A percentile compares a stretch with the other conserved stretches of the same genome.
Evolutionary conservation across 306 rosid genomes (phyloP).

Genomic region (Hippophae gyantsensis): DNA sequence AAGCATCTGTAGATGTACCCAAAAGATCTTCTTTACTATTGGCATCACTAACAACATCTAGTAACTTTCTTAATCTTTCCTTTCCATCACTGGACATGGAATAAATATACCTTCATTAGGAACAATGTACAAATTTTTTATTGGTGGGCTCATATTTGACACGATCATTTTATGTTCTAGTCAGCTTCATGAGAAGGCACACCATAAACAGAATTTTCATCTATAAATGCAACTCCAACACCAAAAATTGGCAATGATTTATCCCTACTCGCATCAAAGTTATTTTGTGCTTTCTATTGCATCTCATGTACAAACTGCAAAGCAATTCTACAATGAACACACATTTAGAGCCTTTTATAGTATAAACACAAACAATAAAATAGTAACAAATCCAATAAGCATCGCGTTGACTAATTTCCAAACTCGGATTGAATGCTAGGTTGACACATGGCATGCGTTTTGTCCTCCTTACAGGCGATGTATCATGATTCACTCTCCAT

Average conservation of each 20-base stretch:
- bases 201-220: constrained; percentile 45
- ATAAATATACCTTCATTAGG: constrained; percentile 58
- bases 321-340: constrained; percentile 46
- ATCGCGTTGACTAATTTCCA: no score
- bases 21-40: constrained; percentile 85
- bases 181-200: constrained; percentile 34
- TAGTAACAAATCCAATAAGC: neutral
- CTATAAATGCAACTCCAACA: constrained; percentile 78
- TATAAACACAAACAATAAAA: neutral
- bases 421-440: no score
- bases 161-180: constrained; percentile 43
- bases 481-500: no score
- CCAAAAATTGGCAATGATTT: constrained; percentile 36
- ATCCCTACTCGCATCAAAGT: no score
- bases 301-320: constrained; percentile 78
- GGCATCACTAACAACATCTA: constrained; percentile 44
- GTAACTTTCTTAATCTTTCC: constrained; percentile 35
- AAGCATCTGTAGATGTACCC: constrained; percentile 56
- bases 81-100: constrained; percentile 36
- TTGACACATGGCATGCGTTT: no score
- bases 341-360: neutral
- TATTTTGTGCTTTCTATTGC: constrained; percentile 23
- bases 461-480: no score
- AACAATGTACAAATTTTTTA: constrained; percentile 55
- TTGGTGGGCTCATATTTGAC: constrained; percentile 47